Evolutionary conservation across 345 rosid genomes (phyloP), one percentile per base, ranked within the genome.

Genomic region (Geranium brycei): DNA sequence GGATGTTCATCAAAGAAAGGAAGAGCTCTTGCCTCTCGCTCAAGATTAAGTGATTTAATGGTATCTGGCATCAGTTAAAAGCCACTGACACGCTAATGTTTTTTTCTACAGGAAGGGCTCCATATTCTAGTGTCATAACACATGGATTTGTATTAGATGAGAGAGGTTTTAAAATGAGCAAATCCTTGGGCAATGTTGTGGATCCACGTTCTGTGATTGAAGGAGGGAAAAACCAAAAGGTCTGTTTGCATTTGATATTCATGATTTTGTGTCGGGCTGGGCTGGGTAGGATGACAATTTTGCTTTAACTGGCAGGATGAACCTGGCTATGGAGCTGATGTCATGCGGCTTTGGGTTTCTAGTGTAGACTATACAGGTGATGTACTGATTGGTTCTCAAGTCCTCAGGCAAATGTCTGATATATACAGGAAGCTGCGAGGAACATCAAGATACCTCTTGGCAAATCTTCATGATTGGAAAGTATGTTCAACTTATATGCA

Each of bases 121-220:
- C 96, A 64, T 92, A 87, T 77, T 75, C 69, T 18, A 75, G 91
- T 72, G 96, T 89, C 59, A 68, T 92, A 66, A 92, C 96, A 41
- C 96, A 92, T 73, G 98, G 98, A 57, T 92, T 92, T 84, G 98
- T 92, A 64, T 77, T 92, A 76, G 98, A 92, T 82, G 98, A 92
- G 81, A 92, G 77, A 68, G 96, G 96, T 72, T 84, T 72, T 63
- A 92, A 92, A 86, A 92, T 92, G 98, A 92, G 98, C 84, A 92
- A 89, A 80, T 92, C 95, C 35, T 76, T 89, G 61, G 96, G 98
- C 60, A 89, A 92, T 41, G 95, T 92, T 76, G 95, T 87, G 57
- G 96, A 92, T 75, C 98, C 98, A 57, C 80, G 68, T 63, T 58
- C 76, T 56, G 78, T 89, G 51, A 92, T 89, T 72, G 95, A 83